Base-by-base conservation (phyloP, 495 filamentous ascomycete species). In the Lophiotrema nucula region DNA sequence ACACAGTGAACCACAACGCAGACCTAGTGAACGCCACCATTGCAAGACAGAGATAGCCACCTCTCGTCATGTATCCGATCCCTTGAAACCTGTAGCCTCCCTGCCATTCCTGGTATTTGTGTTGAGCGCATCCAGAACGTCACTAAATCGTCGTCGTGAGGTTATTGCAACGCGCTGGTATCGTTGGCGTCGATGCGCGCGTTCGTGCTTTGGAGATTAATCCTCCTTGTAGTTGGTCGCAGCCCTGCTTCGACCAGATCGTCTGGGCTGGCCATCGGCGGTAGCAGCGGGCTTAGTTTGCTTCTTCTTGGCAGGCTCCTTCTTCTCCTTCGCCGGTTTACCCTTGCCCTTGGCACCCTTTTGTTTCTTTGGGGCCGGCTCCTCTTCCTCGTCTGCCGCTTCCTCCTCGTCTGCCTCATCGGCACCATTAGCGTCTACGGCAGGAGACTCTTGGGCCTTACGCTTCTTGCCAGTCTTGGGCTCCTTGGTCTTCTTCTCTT, bases 231-330 rank as follows among this genome's bases (percentile, higher is more conserved):
- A 35, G 15, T 35, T 35, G 8, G 31, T 8, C 15, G 31, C 31
- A 21, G 58, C 25, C 47, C 55, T 64, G 53, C 67, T 67, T 18
- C 72, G 44, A 2, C 52, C 65, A 47, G 62, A 68, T n/a, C 72
- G 64, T 22, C 72, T 43, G 26, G 72, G 72, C 60, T 73, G 55
- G 3, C 72, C 72, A 52, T 63, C 54, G 33, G 60, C 72, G 11
- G 72, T 74, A 6, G 72, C 70, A 24, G 72, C 70, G 47, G 69
- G 69, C 68, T 74, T 74, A 1, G 72, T 68, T 57, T 66, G 59
- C 33, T 55, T 57, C 65, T 72, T 67, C 33, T 67, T 57, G 31
- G 38, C 63, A 53, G 71, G 69, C 21, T 56, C 60, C 42, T 65
- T 65, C 49, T 58, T 60, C 18, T 66, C 56, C 12, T 72, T 75